Conservation (phyloP, 2,329 filamentous ascomycete genomes). For the Stromatinia cepivora region DNA sequence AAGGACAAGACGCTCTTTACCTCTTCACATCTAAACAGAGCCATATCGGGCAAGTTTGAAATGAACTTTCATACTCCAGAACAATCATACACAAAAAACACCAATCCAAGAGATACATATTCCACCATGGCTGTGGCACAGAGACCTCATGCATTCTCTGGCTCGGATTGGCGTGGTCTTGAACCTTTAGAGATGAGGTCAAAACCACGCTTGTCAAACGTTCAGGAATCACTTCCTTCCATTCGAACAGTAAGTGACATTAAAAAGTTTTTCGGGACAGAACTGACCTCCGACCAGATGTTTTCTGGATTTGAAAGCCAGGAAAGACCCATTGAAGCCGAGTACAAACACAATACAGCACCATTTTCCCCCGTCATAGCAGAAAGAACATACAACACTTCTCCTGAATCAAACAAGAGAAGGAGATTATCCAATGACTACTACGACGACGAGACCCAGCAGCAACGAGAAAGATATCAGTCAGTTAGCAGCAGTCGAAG, state of each 20-base stretch:
- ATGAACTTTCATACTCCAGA: constrained; percentile 13
- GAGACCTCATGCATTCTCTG: background rate
- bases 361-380: constrained; percentile 1
- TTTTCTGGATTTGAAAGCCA: background rate
- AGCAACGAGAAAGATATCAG: background rate
- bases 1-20: background rate
- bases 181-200: constrained; percentile 10
- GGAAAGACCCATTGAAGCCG: background rate
- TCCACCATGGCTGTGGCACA: constrained; percentile 1
- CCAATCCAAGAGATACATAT: background rate
- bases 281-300: background rate
- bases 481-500: background rate
- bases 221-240: constrained; percentile 9
- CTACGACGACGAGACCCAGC: background rate
- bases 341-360: background rate
- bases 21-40: background rate
- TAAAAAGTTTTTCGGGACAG: background rate
- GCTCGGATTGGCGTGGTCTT: constrained; percentile 4
- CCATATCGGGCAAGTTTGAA: background rate
- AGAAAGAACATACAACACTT: constrained; percentile 7
- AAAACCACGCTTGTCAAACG: constrained; percentile 1
- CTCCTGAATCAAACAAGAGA: constrained; percentile 21
- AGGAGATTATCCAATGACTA: background rate
- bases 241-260: constrained; percentile 11
- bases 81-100: background rate